Base-by-base conservation (phyloP, 768 basidiomycete species). In the Rhizopogon roseolus region DNA sequence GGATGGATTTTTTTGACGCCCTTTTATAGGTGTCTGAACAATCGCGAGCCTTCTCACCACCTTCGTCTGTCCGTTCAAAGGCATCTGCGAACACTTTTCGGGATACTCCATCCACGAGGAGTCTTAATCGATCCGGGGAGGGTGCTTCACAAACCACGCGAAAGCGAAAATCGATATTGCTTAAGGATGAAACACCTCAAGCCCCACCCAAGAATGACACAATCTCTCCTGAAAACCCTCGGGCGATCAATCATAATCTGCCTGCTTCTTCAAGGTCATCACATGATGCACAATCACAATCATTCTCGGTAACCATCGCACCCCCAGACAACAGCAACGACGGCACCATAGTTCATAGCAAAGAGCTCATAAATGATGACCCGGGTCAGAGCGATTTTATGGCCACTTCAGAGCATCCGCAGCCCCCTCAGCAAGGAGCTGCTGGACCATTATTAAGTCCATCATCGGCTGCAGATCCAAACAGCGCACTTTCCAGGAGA, bases 241-340 rank as follows among this genome's bases (percentile, higher is more conserved):
- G 14, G 5, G 13, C 34, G 59, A 51, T 50, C 38, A 32, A 52
- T 1, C 59, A 57, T 37, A 44, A 53, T 10, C 54, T 36, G 6
- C 53, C 66, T 2, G 9, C 58, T 3, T 55, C 57, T 22, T 54
- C 55, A 14, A 62, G 49, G n/a, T 56, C 66, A 13, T 60, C 63
- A n/a, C 45, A 64, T 27, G 54, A 61, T 48, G 56, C 64, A 29
- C 64, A 65, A 25, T 66, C 70, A 2, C 74, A 70, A 41, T 67
- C 74, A 10, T 67, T 75, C 48, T 70, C 75, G 39, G 70, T 79
- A 22, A 77, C 71, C n/a, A 62, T 77, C 50, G 73, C 75, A 4
- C 73, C 76, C 42, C 74, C 77, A 36, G 70, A 69, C 11, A 27
- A 46, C 1, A 53, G 41, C 37, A 44, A 44, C 9, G 41, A 41